phyloP scores from a whole-genome alignment of 768 basidiomycete species.

The Ramaria rubella region DNA sequence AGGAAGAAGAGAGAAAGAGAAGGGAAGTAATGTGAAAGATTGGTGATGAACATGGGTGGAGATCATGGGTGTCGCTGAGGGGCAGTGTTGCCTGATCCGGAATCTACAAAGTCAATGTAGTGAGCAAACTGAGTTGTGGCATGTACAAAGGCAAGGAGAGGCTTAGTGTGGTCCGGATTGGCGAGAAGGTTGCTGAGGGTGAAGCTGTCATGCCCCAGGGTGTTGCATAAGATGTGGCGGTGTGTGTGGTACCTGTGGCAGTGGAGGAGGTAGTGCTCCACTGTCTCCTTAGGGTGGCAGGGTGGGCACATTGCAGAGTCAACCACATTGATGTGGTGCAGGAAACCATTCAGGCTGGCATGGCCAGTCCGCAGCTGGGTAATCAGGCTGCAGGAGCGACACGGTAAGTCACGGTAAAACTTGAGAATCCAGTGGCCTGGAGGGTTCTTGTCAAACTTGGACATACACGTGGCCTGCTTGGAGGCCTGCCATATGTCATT shows the following conservation, averaged over 20 bases:
- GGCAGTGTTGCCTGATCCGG: too few relatives aligned
- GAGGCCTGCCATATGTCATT: background rate
- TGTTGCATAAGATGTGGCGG: too few relatives aligned
- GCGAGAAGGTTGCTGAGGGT: background rate
- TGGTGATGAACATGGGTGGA: too few relatives aligned
- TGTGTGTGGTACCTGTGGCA: background rate
- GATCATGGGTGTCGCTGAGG: too few relatives aligned
- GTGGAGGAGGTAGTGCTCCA: background rate
- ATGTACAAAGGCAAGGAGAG: background rate
- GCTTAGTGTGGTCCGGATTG: background rate
- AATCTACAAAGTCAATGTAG: background rate
- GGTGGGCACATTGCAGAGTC: background rate
- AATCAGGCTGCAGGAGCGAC: background rate
- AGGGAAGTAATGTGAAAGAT: too few relatives aligned
- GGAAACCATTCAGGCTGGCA: background rate
- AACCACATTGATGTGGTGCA: background rate
- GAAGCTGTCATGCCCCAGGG: background rate
- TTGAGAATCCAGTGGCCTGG: background rate
- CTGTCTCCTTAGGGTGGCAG: background rate
- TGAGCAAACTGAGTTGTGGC: background rate
- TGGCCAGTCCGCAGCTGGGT: background rate
- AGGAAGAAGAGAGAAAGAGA: background rate
- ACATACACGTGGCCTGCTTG: background rate
- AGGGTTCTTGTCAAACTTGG: background rate
- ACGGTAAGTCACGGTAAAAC: background rate